Evolutionary conservation across 1,284 basidiomycete species (phyloP).

Genomic region (Hypsizygus ulmarius): DNA sequence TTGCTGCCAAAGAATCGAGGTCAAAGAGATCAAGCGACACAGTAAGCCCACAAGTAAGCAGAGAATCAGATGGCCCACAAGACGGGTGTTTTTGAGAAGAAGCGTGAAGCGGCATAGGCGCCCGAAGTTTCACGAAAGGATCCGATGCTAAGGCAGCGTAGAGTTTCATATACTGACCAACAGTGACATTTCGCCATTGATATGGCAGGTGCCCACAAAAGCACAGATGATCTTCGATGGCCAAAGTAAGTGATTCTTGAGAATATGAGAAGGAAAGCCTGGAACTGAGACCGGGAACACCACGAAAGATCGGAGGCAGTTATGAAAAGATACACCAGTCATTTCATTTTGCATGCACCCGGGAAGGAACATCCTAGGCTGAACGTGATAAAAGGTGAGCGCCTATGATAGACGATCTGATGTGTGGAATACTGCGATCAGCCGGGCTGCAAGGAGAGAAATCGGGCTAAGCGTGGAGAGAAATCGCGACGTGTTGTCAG

Average conservation of each 20-base stretch:
- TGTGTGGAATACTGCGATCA: constrained; percentile 1
- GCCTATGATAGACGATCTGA: neutral
- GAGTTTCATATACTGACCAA: no score
- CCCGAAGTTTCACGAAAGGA: constrained; percentile 5
- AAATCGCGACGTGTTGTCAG: constrained; percentile 9
- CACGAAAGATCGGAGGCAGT: constrained; percentile 11
- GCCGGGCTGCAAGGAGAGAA: neutral
- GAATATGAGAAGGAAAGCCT: neutral
- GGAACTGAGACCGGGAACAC: neutral
- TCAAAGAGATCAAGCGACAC: constrained; percentile 12
- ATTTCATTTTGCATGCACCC: neutral
- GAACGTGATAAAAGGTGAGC: neutral
- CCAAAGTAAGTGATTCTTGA: no score
- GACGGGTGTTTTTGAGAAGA: constrained; percentile 14
- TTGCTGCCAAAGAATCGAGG: constrained; percentile 1
- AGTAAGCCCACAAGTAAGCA: neutral
- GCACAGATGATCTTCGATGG: no score
- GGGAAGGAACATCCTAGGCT: constrained; percentile 1
- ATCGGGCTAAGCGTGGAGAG: neutral
- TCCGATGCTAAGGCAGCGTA: constrained; percentile 4
- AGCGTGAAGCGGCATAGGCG: constrained; percentile 1
- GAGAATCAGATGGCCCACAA: constrained; percentile 12
- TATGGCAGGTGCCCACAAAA: no score
- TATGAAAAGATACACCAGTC: neutral
- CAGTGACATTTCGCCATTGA: no score